These are phyloP conservation scores for Pseudohalonectria lignicola DNA, from an alignment of 2,329 filamentous ascomycete genomes.

Conservation along the genomic window DNA sequence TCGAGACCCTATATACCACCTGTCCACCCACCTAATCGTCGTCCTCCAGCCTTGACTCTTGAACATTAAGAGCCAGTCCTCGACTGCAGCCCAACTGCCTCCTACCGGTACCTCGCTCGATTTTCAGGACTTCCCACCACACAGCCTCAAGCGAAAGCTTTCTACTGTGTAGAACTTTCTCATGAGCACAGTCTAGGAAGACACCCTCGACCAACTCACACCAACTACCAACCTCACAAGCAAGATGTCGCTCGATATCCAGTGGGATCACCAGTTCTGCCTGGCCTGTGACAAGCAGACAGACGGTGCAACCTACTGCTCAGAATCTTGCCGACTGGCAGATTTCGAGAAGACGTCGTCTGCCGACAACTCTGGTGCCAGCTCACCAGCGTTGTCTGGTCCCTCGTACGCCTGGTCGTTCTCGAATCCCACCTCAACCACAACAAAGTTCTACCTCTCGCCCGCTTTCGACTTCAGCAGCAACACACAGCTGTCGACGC, in stretches of 20 bases:
- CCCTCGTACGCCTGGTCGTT: conserved; percentile 38
- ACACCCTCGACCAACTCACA: too few relatives aligned
- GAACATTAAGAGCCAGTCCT: too few relatives aligned
- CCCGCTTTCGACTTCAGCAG: conserved; percentile 62
- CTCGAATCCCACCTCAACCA: conserved; percentile 17
- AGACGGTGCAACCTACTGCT: conserved; percentile 76
- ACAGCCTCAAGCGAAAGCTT: too few relatives aligned
- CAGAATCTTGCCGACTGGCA: conserved; percentile 77
- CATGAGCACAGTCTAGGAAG: too few relatives aligned
- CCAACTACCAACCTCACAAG: conserved; percentile 6
- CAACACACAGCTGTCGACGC: too few relatives aligned
- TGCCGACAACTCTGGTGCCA: conserved; percentile 43
- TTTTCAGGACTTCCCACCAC: too few relatives aligned
- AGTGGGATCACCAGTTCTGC: conserved; percentile 86
- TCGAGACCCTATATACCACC: neutral
- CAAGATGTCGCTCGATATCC: conserved; percentile 42
- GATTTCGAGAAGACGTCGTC: conserved; percentile 67
- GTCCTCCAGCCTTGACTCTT: too few relatives aligned
- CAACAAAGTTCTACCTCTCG: conserved; percentile 53
- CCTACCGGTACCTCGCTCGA: too few relatives aligned
- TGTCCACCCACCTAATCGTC: neutral
- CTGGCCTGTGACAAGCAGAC: conserved; percentile 88
- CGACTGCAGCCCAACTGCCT: too few relatives aligned
- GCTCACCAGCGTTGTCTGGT: conserved; percentile 40
- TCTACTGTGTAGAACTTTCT: too few relatives aligned